phyloP scores from a whole-genome alignment of 108 stramenopile genomes.

The Asterionellopsis glacialis region DNA sequence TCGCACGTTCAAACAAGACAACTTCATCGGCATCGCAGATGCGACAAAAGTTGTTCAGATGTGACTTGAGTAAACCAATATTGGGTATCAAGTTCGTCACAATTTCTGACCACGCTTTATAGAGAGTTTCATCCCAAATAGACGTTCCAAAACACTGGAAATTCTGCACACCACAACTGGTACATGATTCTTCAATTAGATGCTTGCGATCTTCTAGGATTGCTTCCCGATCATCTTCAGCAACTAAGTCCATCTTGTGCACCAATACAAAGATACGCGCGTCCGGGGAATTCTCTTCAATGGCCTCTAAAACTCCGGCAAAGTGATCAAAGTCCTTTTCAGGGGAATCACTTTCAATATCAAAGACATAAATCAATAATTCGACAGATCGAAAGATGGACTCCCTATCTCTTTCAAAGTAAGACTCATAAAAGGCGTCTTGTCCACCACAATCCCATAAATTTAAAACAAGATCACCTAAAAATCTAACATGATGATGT shows the following conservation, averaged over 20 bases:
- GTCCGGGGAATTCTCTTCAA: constrained; percentile 94
- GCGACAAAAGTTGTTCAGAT: constrained; percentile 89
- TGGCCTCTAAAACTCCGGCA: constrained; percentile 83
- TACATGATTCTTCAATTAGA: constrained; percentile 75
- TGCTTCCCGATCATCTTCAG: constrained; percentile 73
- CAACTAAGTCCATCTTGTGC: constrained; percentile 99
- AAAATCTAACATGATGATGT: constrained; percentile 95
- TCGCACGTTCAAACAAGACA: constrained; percentile 96
- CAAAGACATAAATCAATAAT: constrained; percentile 98
- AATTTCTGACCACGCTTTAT: constrained; percentile 96
- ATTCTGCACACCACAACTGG: constrained; percentile 64
- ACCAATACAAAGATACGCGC: constrained; percentile 95
- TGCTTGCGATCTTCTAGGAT: constrained; percentile 82
- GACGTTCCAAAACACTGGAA: constrained; percentile 90
- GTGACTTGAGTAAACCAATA: constrained; percentile 87
- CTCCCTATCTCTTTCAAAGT: constrained; percentile 97
- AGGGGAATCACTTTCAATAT: constrained; percentile 87
- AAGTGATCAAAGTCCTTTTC: constrained; percentile 93
- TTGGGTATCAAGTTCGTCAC: constrained; percentile 98
- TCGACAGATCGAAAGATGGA: constrained; percentile 97
- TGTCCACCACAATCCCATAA: constrained; percentile 99
- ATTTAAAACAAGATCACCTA: constrained; percentile 96
- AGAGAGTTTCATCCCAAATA: constrained; percentile 99
- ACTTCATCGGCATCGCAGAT: constrained; percentile 98
- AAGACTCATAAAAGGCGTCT: constrained; percentile 96